Base-by-base conservation (phyloP, 2,329 filamentous ascomycete species). In the Hirsutella minnesotensis region DNA sequence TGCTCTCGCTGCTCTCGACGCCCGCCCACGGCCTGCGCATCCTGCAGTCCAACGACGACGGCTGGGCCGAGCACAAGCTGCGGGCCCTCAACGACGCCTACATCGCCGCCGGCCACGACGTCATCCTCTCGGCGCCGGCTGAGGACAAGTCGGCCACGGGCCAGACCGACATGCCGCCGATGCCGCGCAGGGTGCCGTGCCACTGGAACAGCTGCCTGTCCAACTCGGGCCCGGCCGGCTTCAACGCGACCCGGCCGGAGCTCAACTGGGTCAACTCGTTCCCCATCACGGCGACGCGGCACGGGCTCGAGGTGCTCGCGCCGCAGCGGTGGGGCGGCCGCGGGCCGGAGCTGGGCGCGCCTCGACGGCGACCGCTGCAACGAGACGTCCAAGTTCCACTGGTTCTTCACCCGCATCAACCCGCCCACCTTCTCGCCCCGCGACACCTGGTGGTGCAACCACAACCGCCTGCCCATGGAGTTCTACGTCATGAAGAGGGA, bases 241-340 rank as follows among this genome's bases (percentile, higher is more conserved):
- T 60, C 49, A 81, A 85, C 53, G 59, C 64, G 9, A 70, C 70
- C 0, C 65, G 74, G 46, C 66, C 74, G 0, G 70, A 73, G 5
- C 67, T 83, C 38, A 81, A 83, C 67, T 86, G 81, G 67, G 81
- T 86, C 45, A 86, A 86, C 64, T 80, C 77, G 0, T 83, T 66
- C 60, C 80, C 81, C 0, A 76, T 77, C 2, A 84, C 80, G 0
- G 66, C 75, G 2, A 77, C 82, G 53, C 70, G 74, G 44, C 72
- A 75, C 55, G 81, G 80, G 31, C 75, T 84, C 54, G 62, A 76
- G 46, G 69, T 63, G 4, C 67, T 79, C 30, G 71, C 68, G 0
- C 69, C 72, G 0, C 61, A 66, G 34, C 63, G 75, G 43, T 83
- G 78, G 66, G 49, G 59, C 47, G 67, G 66, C 43, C 64, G 64